Conservation (phyloP, 306 rosid species). For the Gillenia trifoliata region DNA sequence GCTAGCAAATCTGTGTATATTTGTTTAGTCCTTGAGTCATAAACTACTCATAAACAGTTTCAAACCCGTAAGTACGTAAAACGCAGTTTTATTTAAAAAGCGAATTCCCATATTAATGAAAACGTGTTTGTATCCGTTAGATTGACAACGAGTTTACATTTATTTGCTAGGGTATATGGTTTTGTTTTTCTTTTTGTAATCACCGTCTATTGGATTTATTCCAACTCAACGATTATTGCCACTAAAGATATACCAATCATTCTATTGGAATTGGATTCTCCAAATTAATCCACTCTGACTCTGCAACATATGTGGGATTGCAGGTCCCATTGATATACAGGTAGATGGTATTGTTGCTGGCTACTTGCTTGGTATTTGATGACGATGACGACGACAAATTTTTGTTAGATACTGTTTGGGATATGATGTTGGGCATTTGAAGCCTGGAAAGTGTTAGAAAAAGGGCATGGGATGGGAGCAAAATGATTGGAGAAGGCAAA, state of each 20-base stretch:
- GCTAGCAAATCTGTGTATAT: neutral
- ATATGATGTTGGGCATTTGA: constrained; percentile 10
- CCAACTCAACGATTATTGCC: neutral
- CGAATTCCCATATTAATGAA: neutral
- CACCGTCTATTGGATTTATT: neutral
- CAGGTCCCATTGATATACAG: neutral
- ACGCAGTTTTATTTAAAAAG: too few relatives aligned
- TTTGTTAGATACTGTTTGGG: neutral
- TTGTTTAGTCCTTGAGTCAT: neutral
- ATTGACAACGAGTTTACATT: neutral
- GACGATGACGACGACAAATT: neutral
- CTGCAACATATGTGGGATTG: neutral
- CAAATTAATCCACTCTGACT: neutral
- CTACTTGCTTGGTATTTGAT: neutral
- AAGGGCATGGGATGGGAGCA: constrained; percentile 20
- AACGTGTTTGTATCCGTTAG: neutral
- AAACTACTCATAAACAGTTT: too few relatives aligned
- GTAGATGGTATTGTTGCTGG: neutral
- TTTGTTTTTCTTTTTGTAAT: neutral
- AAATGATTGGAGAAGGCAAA: constrained; percentile 27
- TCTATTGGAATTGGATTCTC: neutral
- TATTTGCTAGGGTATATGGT: neutral
- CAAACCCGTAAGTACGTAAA: too few relatives aligned
- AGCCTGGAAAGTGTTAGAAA: constrained; percentile 23
- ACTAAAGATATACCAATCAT: neutral